phyloP scores from a whole-genome alignment of 371 early-diverging fungal species.

The Actinomucor elegans region DNA sequence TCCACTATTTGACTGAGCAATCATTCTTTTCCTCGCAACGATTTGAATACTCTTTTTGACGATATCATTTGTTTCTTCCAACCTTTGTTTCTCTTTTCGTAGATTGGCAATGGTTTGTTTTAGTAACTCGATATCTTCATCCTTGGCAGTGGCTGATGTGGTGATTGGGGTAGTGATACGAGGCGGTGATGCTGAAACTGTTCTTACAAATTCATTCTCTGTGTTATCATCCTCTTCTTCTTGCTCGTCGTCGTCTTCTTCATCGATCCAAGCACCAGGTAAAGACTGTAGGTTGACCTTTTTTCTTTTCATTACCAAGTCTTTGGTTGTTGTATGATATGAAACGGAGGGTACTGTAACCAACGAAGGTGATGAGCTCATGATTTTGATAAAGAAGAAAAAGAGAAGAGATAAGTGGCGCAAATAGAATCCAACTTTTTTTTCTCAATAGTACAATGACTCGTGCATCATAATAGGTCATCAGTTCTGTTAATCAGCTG shows the following conservation, averaged over 20 bases:
- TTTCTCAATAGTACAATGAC: constrained; percentile 2
- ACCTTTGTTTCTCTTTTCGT: constrained; percentile 32
- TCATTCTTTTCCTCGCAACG: constrained; percentile 35
- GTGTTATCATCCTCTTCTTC: constrained; percentile 6
- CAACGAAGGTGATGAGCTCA: constrained; percentile 2
- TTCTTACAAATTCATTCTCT: background rate
- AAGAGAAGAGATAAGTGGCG: constrained; percentile 4
- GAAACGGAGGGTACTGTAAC: constrained; percentile 24
- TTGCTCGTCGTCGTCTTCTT: constrained; percentile 7
- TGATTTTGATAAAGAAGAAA: background rate
- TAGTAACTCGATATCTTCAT: constrained; percentile 26
- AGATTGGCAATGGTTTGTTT: constrained; percentile 36
- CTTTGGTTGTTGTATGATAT: constrained; percentile 12
- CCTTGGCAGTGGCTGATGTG: background rate
- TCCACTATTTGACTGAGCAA: constrained; percentile 13
- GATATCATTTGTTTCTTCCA: constrained; percentile 44
- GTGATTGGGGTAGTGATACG: background rate
- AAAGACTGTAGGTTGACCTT: constrained; percentile 11
- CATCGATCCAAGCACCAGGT: constrained; percentile 44
- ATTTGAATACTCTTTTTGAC: constrained; percentile 43
- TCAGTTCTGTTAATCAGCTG: too few species aligned
- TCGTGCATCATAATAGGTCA: too few species aligned
- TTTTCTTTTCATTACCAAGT: constrained; percentile 10
- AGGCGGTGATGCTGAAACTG: background rate
- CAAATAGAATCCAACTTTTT: background rate